Percentiles rank a stretch among this genome's conserved stretches.
These are phyloP conservation scores for Candida sanyaensis DNA, from an alignment of 1,139 yeast species.

Conservation along the genomic window DNA sequence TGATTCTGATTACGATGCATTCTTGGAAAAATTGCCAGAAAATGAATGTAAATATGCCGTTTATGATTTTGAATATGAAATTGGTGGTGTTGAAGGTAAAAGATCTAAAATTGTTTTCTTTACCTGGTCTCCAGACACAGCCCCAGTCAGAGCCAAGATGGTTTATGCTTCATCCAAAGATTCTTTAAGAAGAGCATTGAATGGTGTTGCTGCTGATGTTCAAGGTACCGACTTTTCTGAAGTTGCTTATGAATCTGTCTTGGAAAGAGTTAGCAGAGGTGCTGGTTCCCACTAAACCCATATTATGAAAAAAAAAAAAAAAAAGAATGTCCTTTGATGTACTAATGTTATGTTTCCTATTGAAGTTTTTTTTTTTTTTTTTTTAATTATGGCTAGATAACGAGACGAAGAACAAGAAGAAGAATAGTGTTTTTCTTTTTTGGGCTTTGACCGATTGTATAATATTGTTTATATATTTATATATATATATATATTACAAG, in stretches of 20 bases:
- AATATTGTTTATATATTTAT: no score
- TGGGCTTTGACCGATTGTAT: not conserved
- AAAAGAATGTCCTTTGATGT: not conserved
- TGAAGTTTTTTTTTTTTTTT: not conserved
- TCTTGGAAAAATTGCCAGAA: slow-evolving; percentile 88
- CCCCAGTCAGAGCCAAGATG: slow-evolving; percentile 95
- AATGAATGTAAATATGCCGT: slow-evolving; percentile 95
- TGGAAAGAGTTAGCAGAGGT: slow-evolving; percentile 75
- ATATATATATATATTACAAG: not conserved
- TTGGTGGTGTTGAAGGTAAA: slow-evolving; percentile 90
- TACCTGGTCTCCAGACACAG: slow-evolving; percentile 98
- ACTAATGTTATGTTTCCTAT: not conserved
- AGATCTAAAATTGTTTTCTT: slow-evolving; percentile 90
- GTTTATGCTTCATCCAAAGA: slow-evolving; percentile 97
- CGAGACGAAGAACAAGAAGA: no score
- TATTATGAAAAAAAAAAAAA: not conserved
- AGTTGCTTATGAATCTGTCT: slow-evolving; percentile 89
- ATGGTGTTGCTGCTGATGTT: slow-evolving; percentile 90
- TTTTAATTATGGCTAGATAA: not conserved
- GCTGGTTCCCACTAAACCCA: slow-evolving; percentile 15
- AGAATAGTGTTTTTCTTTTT: not conserved
- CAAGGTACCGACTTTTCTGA: slow-evolving; percentile 99
- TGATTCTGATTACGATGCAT: slow-evolving; percentile 74
- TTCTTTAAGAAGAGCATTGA: slow-evolving; percentile 94
- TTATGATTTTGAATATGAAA: slow-evolving; percentile 93